These are phyloP conservation scores for Bruguiera parviflora DNA, from an alignment of 345 rosid genomes.

Conservation along the genomic window DNA sequence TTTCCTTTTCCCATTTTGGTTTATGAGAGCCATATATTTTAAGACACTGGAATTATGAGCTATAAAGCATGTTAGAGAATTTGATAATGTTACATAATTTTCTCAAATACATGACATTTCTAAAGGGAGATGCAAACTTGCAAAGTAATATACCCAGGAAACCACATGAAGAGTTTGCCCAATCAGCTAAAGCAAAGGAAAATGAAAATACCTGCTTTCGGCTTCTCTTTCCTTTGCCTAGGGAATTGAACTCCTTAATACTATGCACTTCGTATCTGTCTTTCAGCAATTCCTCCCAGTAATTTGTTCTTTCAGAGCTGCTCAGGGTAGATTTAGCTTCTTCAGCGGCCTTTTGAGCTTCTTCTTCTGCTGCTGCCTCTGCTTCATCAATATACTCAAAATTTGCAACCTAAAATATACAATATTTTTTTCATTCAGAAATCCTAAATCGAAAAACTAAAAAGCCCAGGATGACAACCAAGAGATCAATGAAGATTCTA, in stretches of 20 bases:
- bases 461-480: background rate
- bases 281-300: constrained; percentile 91
- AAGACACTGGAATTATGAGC: background rate
- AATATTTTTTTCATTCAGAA: constrained; percentile 2
- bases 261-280: constrained; percentile 78
- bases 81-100: too few relatives aligned
- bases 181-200: background rate
- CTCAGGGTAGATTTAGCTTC: constrained; percentile 51
- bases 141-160: background rate
- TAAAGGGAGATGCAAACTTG: background rate
- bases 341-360: constrained; percentile 52
- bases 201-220: constrained; percentile 74
- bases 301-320: constrained; percentile 66
- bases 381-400: constrained; percentile 89
- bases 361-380: constrained; percentile 62
- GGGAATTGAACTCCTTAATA: constrained; percentile 72
- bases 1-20: background rate
- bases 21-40: background rate
- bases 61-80: too few relatives aligned
- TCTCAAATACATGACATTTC: background rate
- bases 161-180: background rate
- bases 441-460: constrained; percentile 11
- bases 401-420: constrained; percentile 77
- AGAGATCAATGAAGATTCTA: background rate
- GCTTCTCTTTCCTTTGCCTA: constrained; percentile 96